Evolutionary conservation across 208 protist genomes (phyloP).

Genomic region (Acanthamoeba triangularis): DNA sequence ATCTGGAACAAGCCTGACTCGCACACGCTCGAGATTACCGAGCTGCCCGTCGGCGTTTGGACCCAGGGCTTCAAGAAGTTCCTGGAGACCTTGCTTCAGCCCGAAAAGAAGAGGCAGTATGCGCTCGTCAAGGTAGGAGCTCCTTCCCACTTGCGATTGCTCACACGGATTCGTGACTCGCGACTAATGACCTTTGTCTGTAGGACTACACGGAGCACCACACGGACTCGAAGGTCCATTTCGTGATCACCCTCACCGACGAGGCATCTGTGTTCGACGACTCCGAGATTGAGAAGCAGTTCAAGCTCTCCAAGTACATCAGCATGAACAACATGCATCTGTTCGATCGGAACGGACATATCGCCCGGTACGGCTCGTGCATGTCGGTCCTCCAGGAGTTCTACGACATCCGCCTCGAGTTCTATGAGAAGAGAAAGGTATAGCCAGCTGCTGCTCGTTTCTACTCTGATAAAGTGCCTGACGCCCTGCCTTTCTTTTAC

Average conservation of each 20-base stretch:
- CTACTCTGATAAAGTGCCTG: not conserved
- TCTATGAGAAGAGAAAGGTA: conserved; percentile 97
- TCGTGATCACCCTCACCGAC: conserved; percentile 60
- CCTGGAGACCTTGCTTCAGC: conserved; percentile 94
- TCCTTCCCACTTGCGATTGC: not conserved
- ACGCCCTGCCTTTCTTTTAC: not conserved
- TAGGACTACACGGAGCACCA: conserved; percentile 74
- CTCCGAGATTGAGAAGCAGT: conserved; percentile 80
- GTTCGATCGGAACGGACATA: conserved; percentile 93
- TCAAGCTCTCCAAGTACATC: conserved; percentile 84
- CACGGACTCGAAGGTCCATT: conserved; percentile 80
- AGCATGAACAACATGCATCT: conserved; percentile 79
- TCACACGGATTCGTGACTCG: not conserved
- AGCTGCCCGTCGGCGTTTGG: conserved; percentile 98
- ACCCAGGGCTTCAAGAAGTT: conserved; percentile 97
- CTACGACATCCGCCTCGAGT: conserved; percentile 96
- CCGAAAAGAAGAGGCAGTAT: conserved; percentile 84
- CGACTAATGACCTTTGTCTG: not conserved
- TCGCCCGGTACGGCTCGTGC: conserved; percentile 95
- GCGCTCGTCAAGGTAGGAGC: conserved; percentile 7
- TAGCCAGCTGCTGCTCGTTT: not conserved
- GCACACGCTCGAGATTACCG: conserved; percentile 96
- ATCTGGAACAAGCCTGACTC: conserved; percentile 80
- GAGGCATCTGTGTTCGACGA: conserved; percentile 28
- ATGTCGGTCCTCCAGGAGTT: conserved; percentile 98